Conservation (phyloP, 768 basidiomycete genomes). For the Gymnopilus dilepis region DNA sequence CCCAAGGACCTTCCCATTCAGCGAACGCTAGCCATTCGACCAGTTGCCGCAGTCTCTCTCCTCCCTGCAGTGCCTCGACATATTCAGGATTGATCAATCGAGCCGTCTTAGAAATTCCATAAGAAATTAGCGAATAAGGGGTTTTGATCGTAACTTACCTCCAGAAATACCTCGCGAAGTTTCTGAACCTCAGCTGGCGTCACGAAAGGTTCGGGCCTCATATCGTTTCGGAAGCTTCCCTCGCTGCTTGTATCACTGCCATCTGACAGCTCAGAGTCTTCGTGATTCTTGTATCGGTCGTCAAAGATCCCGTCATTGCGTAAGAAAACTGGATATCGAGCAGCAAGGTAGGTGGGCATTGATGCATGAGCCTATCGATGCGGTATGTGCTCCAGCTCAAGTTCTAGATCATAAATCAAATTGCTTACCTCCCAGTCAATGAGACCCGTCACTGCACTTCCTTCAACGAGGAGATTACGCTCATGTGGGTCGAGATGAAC, state of each 20-base stretch:
- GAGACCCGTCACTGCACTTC: neutral
- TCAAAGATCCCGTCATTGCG: neutral
- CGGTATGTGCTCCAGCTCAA: neutral
- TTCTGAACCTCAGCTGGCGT: neutral
- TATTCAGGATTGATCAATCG: neutral
- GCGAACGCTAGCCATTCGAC: neutral
- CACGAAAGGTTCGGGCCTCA: neutral
- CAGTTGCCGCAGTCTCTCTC: neutral
- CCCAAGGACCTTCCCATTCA: slow-evolving; percentile 2
- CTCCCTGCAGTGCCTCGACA: neutral
- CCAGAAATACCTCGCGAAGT: neutral
- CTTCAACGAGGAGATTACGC: neutral
- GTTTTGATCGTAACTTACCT: neutral
- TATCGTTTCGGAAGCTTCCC: neutral
- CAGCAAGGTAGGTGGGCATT: neutral
- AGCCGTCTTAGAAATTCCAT: neutral
- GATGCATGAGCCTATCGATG: neutral
- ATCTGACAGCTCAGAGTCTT: neutral
- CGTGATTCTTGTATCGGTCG: neutral
- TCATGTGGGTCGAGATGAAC: neutral
- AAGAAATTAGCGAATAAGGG: neutral
- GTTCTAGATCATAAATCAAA: neutral
- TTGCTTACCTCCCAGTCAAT: neutral
- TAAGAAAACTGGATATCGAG: neutral
- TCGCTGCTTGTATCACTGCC: neutral